Percentiles rank a stretch among this genome's conserved stretches.
Evolutionary conservation across 208 protist species (phyloP).

Genomic region (Crithidia bombi): DNA sequence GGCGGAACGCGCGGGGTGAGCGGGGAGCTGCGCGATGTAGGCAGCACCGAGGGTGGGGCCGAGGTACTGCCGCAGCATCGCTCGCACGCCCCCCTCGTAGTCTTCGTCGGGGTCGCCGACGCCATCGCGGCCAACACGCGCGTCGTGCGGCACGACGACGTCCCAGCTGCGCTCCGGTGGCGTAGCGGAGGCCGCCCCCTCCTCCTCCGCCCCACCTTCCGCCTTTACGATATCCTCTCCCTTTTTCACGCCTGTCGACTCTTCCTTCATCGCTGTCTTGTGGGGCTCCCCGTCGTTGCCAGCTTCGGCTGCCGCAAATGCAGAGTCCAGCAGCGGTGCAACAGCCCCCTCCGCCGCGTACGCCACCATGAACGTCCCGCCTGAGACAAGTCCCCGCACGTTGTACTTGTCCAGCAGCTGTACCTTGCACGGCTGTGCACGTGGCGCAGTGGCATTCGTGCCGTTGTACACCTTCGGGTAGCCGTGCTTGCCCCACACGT

Average conservation of each 20-base stretch:
- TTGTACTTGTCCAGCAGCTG: constrained; percentile 41
- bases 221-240: background rate
- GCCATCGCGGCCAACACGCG: constrained; percentile 37
- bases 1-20: constrained; percentile 42
- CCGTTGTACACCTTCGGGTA: constrained; percentile 63
- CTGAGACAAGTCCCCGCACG: constrained; percentile 41
- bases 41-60: constrained; percentile 38
- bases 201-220: constrained; percentile 5
- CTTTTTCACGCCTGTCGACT: background rate
- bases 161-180: constrained; percentile 46
- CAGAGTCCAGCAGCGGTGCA: background rate
- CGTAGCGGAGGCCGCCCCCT: background rate
- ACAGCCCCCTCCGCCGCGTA: constrained; percentile 33
- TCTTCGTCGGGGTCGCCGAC: constrained; percentile 37
- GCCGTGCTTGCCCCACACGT: constrained; percentile 81
- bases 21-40: constrained; percentile 52
- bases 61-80: constrained; percentile 70
- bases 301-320: background rate
- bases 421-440: constrained; percentile 35
- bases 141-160: constrained; percentile 79
- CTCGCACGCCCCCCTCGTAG: constrained; percentile 56
- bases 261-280: background rate
- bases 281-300: background rate
- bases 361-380: constrained; percentile 67
- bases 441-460: constrained; percentile 35